Percentiles rank a stretch among this genome's conserved stretches.
phyloP scores from a whole-genome alignment of 305 asterid genomes.

The Rubia balearica region DNA sequence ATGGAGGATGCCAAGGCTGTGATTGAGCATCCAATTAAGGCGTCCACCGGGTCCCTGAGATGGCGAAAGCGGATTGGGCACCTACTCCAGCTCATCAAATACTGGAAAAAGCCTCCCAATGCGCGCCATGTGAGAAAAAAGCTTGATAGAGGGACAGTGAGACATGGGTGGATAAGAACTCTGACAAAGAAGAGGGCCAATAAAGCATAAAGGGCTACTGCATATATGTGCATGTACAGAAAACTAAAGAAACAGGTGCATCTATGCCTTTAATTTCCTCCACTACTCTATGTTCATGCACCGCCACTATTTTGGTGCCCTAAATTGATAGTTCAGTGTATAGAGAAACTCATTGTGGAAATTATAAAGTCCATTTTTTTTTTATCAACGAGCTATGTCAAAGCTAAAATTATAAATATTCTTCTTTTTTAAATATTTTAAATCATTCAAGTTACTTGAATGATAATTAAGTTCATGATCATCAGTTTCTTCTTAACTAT shows the following conservation, averaged over 20 bases:
- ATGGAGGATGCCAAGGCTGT: slow-evolving; percentile 27
- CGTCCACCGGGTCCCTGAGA: slow-evolving; percentile 27
- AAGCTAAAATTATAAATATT: too few relatives aligned
- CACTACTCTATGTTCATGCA: not conserved
- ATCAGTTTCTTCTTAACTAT: too few relatives aligned
- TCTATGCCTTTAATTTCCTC: not conserved
- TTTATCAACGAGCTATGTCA: too few relatives aligned
- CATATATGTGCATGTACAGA: not conserved
- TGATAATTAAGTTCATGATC: too few relatives aligned
- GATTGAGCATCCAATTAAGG: slow-evolving; percentile 42
- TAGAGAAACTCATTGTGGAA: too few relatives aligned
- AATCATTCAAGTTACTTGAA: too few relatives aligned
- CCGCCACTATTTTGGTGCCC: not conserved
- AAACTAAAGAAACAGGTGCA: not conserved
- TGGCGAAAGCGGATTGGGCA: slow-evolving; percentile 81
- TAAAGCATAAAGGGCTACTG: slow-evolving; percentile 22
- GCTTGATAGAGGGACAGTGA: slow-evolving; percentile 48
- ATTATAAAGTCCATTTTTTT: too few relatives aligned
- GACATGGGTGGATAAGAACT: slow-evolving; percentile 62
- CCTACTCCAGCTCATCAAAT: slow-evolving; percentile 54
- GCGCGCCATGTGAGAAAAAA: slow-evolving; percentile 51
- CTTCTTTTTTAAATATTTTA: too few relatives aligned
- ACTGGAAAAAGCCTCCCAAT: slow-evolving; percentile 39
- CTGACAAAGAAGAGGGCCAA: slow-evolving; percentile 56
- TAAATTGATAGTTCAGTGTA: too few relatives aligned